Percentiles rank a stretch among this genome's conserved stretches.
Conservation (phyloP, 495 filamentous ascomycete genomes). For the Apiosordaria backusii region DNA sequence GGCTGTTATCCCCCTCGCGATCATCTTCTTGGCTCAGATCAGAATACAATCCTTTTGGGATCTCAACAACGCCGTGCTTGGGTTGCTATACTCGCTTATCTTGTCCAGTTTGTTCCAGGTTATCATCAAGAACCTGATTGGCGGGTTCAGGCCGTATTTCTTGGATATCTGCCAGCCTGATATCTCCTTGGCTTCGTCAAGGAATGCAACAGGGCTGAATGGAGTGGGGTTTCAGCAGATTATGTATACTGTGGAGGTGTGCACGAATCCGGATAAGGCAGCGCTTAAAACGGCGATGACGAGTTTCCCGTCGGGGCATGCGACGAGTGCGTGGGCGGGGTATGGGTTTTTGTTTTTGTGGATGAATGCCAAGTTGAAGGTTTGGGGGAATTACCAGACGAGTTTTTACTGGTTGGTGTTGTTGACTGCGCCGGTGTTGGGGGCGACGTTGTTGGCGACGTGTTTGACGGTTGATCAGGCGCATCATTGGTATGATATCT, state of each 20-base stretch:
- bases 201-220: constrained; percentile 32
- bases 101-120: constrained; percentile 55
- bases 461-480: constrained; percentile 59
- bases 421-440: constrained; percentile 49
- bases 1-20: constrained; percentile 51
- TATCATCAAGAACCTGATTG: constrained; percentile 30
- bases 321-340: constrained; percentile 56
- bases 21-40: constrained; percentile 57
- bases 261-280: constrained; percentile 47
- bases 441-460: constrained; percentile 55
- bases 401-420: constrained; percentile 40
- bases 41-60: constrained; percentile 65
- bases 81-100: constrained; percentile 58
- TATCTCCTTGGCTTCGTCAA: constrained; percentile 33
- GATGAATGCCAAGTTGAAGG: constrained; percentile 63
- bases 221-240: constrained; percentile 43
- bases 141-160: constrained; percentile 51
- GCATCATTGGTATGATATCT: constrained; percentile 60
- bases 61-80: constrained; percentile 58
- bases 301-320: constrained; percentile 48
- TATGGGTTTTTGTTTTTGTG: constrained; percentile 57
- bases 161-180: constrained; percentile 55
- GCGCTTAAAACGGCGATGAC: constrained; percentile 56
- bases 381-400: constrained; percentile 56
- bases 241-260: constrained; percentile 49